Percentiles rank a stretch among this genome's conserved stretches.
These are phyloP conservation scores for Quercus alba DNA, from an alignment of 306 rosid genomes.

Conservation along the genomic window DNA sequence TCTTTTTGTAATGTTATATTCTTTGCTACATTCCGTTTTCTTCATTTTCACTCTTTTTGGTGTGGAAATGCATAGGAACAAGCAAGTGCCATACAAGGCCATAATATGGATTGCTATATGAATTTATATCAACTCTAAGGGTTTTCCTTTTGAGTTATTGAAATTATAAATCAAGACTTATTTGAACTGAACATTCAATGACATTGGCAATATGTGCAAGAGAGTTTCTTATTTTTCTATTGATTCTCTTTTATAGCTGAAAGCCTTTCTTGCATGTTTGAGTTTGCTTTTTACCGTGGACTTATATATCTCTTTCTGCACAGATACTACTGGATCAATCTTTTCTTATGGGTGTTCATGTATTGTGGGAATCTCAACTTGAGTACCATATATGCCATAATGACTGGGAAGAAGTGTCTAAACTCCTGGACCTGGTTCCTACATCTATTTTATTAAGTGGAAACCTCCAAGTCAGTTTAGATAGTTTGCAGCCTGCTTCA, in stretches of 20 bases:
- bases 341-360: slow-evolving; percentile 44
- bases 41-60: not conserved
- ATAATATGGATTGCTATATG: too few species aligned
- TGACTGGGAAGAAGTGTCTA: slow-evolving; percentile 74
- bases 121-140: too few species aligned
- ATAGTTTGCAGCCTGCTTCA: slow-evolving; percentile 52
- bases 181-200: not conserved
- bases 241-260: not conserved
- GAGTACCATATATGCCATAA: slow-evolving; percentile 69
- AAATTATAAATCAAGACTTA: not conserved
- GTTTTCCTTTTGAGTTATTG: not conserved
- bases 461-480: slow-evolving; percentile 83
- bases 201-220: not conserved
- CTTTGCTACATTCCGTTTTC: not conserved
- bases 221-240: not conserved
- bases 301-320: slow-evolving; percentile 23
- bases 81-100: too few species aligned
- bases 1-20: not conserved
- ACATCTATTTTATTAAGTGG: slow-evolving; percentile 52
- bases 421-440: slow-evolving; percentile 69
- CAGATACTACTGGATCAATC: slow-evolving; percentile 85
- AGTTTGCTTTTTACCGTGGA: not conserved
- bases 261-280: not conserved
- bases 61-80: too few species aligned
- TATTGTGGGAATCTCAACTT: slow-evolving; percentile 91